Base-by-base conservation (phyloP, 768 basidiomycete species). In the Pleurotus pulmonarius region DNA sequence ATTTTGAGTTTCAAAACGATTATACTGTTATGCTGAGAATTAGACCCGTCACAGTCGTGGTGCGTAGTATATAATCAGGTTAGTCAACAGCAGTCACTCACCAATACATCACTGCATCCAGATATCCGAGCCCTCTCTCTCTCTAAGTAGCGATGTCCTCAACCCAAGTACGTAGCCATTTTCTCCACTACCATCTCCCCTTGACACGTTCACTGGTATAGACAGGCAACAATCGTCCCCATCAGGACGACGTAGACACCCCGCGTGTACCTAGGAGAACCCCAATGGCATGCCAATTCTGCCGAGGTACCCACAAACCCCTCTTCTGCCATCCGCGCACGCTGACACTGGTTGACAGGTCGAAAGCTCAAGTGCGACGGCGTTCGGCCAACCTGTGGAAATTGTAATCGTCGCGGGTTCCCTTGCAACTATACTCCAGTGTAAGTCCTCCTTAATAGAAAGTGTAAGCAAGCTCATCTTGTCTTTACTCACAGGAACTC, bases 331-430 rank as follows among this genome's bases (percentile, higher is more conserved):
- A 52, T 20, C 24, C 20, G 29, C 29, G 3, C 11, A 60, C 41
- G 43, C 9, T 41, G 15, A 56, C 41, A 34, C 39, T 46, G 29
- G 25, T 25, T 45, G 26, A 57, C 61, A 88, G 87, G 83, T 4
- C 77, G 87, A 58, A 88, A 88, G 68, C 67, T 90, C 55, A 89
- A 88, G 69, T 90, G 88, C 64, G 86, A 88, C 61, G 88, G 88
- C 12, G 61, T 66, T 51, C 77, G 79, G 25, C 85, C 86, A 2
- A 79, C 80, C 37, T 90, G 88, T 66, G 74, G 73, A 34, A 88
- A 89, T 64, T 90, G 88, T 67, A 75, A 80, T 63, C 77, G 77
- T 56, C 79, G 88, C 37, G 75, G 77, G 20, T 76, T 75, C 59
- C 77, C 81, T 2, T 90, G 88, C 62, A 62, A 65, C 45, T 90